Evolutionary conservation across 179 eudicot genomes (phyloP), one percentile per base, ranked within the genome.

Genomic region (Spergularia azorica): DNA sequence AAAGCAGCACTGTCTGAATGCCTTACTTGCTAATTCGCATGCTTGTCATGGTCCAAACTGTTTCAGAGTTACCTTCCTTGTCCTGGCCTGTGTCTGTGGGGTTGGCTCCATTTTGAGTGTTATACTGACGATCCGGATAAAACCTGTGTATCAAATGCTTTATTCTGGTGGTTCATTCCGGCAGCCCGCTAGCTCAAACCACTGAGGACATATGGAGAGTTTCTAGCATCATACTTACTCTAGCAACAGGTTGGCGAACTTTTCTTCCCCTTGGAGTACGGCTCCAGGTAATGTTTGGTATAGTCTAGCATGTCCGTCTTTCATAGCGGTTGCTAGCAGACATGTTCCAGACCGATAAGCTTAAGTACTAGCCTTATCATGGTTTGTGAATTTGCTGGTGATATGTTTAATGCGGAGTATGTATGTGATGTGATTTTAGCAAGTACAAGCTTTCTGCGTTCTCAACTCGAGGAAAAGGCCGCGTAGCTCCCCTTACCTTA

Each of bases 121-220:
- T 11, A 57, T 92, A 61, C 73, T 94, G 81, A 91, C 97, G 14
- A 64, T 72, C 63, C 77, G 98, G 77, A 92, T 94, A 21, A 88
- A 75, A 77, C 97, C 97, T 0, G 97, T 94, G 68, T 94, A 94
- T 64, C 89, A 90, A 64, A 94, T 85, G 95, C 89, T 94, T 26
- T 92, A 92, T 73, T 81, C 91, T 32, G 90, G 89, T 18, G 90
- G 97, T n/a, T 90, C 98, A 9, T 90, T 87, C 60, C 83, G 88
- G 51, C 78, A 84, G 55, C 89, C 89, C 65, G 85, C 83, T 39
- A 72, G 81, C 74, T 79, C 88, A 21, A 76, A 41, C 71, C 86
- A 88, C 46, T 87, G 84, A 90, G 63, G 56, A 59, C 18, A 59
- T 60, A 16, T 26, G 3, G 61, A 70, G 67, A 59, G 17, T 67